Evolutionary conservation across 2,329 filamentous ascomycete genomes (phyloP).

Genomic region (Phaeoacremonium minimum): DNA sequence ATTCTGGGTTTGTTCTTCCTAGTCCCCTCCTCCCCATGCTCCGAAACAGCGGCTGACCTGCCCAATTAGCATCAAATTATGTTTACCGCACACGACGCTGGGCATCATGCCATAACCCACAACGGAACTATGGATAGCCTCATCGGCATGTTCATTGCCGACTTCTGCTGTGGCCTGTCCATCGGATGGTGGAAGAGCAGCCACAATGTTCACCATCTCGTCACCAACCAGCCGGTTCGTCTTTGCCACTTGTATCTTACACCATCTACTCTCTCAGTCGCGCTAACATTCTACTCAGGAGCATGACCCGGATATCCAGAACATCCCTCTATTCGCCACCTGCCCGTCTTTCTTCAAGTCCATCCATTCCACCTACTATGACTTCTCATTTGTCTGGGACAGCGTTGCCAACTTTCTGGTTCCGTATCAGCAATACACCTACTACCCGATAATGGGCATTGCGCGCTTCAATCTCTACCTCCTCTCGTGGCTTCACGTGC

Average conservation of each 20-base stretch:
- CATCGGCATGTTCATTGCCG: constrained; percentile 59
- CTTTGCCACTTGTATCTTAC: background rate
- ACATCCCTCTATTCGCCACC: constrained; percentile 66
- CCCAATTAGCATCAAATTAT: constrained; percentile 57
- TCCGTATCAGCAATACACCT: constrained; percentile 60
- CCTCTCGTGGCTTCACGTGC: constrained; percentile 61
- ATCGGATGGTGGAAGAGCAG: constrained; percentile 69
- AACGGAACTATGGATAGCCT: constrained; percentile 54
- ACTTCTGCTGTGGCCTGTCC: constrained; percentile 62
- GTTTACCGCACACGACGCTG: constrained; percentile 64
- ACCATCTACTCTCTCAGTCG: background rate
- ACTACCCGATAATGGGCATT: constrained; percentile 64
- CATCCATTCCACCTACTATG: constrained; percentile 62
- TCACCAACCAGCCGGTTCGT: constrained; percentile 56
- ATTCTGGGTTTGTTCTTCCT: constrained; percentile 46
- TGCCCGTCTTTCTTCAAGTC: constrained; percentile 61
- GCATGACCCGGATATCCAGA: constrained; percentile 58
- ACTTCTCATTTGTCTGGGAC: constrained; percentile 61
- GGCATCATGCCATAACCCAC: constrained; percentile 58
- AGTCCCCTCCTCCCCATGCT: background rate
- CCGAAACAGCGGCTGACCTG: constrained; percentile 10
- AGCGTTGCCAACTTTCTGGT: constrained; percentile 54
- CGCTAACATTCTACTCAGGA: constrained; percentile 26
- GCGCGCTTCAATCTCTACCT: constrained; percentile 71
- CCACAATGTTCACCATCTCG: constrained; percentile 64